phyloP scores from a whole-genome alignment of 2,329 filamentous ascomycete genomes.

The Fusarium sp. region DNA sequence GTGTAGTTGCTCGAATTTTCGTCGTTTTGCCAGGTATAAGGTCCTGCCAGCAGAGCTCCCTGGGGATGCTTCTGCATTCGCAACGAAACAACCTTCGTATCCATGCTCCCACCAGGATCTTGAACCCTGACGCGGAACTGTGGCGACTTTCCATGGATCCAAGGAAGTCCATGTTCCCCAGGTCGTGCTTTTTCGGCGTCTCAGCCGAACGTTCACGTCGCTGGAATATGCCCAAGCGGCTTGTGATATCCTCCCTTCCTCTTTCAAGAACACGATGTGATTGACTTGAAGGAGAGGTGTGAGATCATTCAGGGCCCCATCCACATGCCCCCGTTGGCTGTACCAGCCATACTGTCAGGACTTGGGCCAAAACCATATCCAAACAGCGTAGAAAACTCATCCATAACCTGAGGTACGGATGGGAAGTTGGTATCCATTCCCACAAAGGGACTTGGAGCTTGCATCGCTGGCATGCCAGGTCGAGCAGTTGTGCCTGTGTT shows the following conservation, averaged over 20 bases:
- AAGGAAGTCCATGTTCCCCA: not conserved
- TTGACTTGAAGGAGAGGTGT: not conserved
- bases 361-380: slow-evolving; percentile 48
- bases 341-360: slow-evolving; percentile 44
- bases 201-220: not conserved
- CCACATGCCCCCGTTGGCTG: slow-evolving; percentile 42
- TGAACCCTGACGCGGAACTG: not conserved
- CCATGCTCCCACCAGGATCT: not conserved
- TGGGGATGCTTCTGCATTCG: not conserved
- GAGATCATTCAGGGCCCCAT: slow-evolving; percentile 42
- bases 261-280: not conserved
- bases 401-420: slow-evolving; percentile 53
- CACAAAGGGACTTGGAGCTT: slow-evolving; percentile 50
- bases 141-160: not conserved
- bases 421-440: slow-evolving; percentile 52
- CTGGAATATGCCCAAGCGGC: not conserved
- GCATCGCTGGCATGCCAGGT: slow-evolving; percentile 41
- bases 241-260: slow-evolving; percentile 13
- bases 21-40: not conserved
- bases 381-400: slow-evolving; percentile 51
- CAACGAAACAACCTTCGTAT: not conserved
- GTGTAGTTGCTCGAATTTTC: not conserved
- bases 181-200: not conserved
- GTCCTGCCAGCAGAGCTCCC: not conserved
- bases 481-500: slow-evolving; percentile 35